Percentiles rank a stretch among this genome's conserved stretches.
These are phyloP conservation scores for Lecanosticta acicola DNA, from an alignment of 2,329 filamentous ascomycete species.

Conservation along the genomic window DNA sequence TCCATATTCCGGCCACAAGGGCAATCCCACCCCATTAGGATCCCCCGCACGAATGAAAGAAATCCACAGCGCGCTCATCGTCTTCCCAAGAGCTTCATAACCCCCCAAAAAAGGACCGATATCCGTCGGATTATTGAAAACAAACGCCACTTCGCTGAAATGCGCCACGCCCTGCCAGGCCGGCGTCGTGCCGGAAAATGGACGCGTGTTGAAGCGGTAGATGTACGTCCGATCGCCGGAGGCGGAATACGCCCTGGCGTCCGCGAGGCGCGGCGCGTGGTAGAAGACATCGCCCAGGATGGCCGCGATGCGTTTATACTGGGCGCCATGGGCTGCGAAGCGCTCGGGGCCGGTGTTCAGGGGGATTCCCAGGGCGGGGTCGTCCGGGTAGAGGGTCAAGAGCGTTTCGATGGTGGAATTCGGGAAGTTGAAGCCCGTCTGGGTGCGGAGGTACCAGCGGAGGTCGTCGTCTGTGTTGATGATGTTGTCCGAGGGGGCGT, in stretches of 20 bases:
- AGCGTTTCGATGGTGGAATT: conserved; percentile 18
- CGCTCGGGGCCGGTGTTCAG: conserved; percentile 35
- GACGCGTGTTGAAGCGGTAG: conserved; percentile 57
- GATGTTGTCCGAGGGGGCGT: conserved; percentile 51
- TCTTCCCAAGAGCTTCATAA: conserved; percentile 13
- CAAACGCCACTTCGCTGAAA: conserved; percentile 48
- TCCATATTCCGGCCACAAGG: conserved; percentile 16
- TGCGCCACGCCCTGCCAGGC: conserved; percentile 45
- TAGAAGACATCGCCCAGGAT: conserved; percentile 52
- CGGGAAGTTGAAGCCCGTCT: conserved; percentile 18
- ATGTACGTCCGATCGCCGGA: conserved; percentile 50
- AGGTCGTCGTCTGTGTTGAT: conserved; percentile 38
- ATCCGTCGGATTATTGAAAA: conserved; percentile 21
- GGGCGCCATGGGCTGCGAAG: conserved; percentile 34
- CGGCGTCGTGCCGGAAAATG: conserved; percentile 34
- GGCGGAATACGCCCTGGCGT: conserved; percentile 48
- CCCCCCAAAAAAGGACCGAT: conserved; percentile 13
- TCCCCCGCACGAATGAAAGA: conserved; percentile 14
- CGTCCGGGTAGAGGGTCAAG: conserved; percentile 44
- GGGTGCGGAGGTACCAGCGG: conserved; percentile 12
- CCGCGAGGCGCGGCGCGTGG: conserved; percentile 51
- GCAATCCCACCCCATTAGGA: conserved; percentile 15
- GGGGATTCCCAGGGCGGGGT: conserved; percentile 46
- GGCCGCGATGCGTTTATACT: conserved; percentile 52
- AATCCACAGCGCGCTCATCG: conserved; percentile 20